Percentiles rank a stretch among this genome's conserved stretches.
Conservation (phyloP, 1,139 yeast genomes). For the Nakaseomyces uthaithaninus region DNA sequence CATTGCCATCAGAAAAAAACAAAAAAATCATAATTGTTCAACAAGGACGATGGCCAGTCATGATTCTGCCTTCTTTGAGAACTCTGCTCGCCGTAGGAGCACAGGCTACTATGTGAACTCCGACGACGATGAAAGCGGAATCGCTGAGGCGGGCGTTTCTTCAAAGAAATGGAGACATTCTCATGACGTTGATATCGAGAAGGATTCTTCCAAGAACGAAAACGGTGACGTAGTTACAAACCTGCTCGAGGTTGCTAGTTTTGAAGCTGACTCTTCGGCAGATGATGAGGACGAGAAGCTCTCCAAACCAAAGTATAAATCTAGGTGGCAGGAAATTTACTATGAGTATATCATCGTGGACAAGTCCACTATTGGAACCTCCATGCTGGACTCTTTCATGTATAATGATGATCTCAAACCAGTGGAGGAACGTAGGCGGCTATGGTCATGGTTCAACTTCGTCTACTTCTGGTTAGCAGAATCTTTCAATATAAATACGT, state of each 20-base stretch:
- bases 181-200: not conserved
- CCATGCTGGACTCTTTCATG: conserved; percentile 44
- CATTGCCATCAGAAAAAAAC: no score
- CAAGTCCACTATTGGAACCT: conserved; percentile 19
- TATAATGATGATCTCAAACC: conserved; percentile 71
- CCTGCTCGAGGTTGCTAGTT: conserved; percentile 2
- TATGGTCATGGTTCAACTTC: conserved; percentile 76
- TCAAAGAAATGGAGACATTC: not conserved
- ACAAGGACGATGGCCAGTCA: not conserved
- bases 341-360: conserved; percentile 24
- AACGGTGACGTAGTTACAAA: conserved; percentile 3
- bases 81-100: conserved; percentile 6
- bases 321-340: conserved; percentile 22
- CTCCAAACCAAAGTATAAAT: conserved; percentile 13
- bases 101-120: conserved; percentile 2
- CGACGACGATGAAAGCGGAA: conserved; percentile 3
- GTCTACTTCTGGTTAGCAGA: conserved; percentile 82
- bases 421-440: conserved; percentile 51
- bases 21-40: not conserved
- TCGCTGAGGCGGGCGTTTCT: not conserved
- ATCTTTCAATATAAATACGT: conserved; percentile 77
- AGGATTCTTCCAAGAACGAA: conserved; percentile 1
- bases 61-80: not conserved
- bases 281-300: conserved; percentile 5
- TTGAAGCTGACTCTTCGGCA: conserved; percentile 2